These are phyloP conservation scores for Haplosporangium gracile DNA, from an alignment of 192 early-diverging fungal genomes.

Conservation along the genomic window DNA sequence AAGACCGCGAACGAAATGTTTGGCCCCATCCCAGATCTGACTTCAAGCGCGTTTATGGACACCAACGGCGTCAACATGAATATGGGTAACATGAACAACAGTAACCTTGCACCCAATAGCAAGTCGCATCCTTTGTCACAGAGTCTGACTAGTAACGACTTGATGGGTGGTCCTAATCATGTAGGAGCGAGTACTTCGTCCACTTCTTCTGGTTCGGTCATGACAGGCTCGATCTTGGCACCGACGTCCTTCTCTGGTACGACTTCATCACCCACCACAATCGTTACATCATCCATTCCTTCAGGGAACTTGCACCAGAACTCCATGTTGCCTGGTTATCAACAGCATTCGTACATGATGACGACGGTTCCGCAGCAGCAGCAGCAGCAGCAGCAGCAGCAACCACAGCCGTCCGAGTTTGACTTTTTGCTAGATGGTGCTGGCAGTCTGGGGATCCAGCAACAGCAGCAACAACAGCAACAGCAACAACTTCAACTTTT, in stretches of 20 bases:
- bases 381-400: conserved; percentile 13
- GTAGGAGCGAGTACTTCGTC: not conserved
- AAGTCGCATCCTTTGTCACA: conserved; percentile 32
- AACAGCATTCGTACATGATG: not conserved
- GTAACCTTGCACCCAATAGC: not conserved
- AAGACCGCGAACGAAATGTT: not conserved
- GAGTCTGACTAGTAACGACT: conserved; percentile 32
- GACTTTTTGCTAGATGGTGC: conserved; percentile 13
- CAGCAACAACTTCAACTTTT: conserved; percentile 19
- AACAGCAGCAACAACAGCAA: conserved; percentile 17
- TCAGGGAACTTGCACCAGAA: not conserved
- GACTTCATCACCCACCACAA: not conserved
- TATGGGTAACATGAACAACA: not conserved
- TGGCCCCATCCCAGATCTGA: not conserved
- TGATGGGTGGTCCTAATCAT: not conserved
- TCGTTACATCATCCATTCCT: not conserved
- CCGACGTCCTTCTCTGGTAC: not conserved
- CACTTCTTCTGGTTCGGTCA: not conserved
- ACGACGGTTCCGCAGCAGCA: not conserved
- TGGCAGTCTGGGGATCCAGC: not conserved
- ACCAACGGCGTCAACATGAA: not conserved
- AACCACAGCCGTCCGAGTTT: conserved; percentile 13
- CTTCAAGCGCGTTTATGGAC: not conserved
- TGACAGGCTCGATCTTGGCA: not conserved
- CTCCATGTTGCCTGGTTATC: not conserved